phyloP scores from a whole-genome alignment of 2,329 filamentous ascomycete species.

The Dactylellina parvicollis region DNA sequence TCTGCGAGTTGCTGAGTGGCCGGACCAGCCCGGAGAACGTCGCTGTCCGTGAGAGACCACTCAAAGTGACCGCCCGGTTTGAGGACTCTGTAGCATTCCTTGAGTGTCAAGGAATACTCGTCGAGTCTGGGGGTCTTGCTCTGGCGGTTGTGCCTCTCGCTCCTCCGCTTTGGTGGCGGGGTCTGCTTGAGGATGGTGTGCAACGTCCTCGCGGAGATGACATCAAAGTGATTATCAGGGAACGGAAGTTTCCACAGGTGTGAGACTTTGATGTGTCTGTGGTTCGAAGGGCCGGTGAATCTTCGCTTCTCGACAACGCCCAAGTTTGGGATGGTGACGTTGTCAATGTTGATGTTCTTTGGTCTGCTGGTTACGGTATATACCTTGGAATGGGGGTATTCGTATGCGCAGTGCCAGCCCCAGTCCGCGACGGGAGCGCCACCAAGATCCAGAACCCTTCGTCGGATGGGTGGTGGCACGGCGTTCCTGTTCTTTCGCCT shows the following conservation, averaged over 20 bases:
- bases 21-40: slow-evolving; percentile 84
- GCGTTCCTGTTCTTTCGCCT: slow-evolving; percentile 55
- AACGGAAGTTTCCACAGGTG: slow-evolving; percentile 85
- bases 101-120: slow-evolving; percentile 86
- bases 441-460: slow-evolving; percentile 69
- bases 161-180: slow-evolving; percentile 63
- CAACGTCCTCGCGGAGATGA: slow-evolving; percentile 87
- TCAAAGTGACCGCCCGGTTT: slow-evolving; percentile 94
- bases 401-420: slow-evolving; percentile 91
- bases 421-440: slow-evolving; percentile 77
- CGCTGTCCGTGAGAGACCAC: slow-evolving; percentile 87
- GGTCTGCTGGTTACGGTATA: slow-evolving; percentile 83
- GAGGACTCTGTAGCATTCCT: slow-evolving; percentile 87
- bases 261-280: slow-evolving; percentile 81
- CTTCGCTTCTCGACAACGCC: slow-evolving; percentile 52
- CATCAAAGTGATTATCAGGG: slow-evolving; percentile 83
- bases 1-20: slow-evolving; percentile 83
- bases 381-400: slow-evolving; percentile 84
- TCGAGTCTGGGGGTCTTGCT: slow-evolving; percentile 67
- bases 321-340: slow-evolving; percentile 38
- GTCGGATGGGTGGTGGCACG: slow-evolving; percentile 62
- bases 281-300: slow-evolving; percentile 80
- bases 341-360: slow-evolving; percentile 73
- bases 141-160: slow-evolving; percentile 39
- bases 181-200: slow-evolving; percentile 81